Evolutionary conservation across 176 grass and related monocot genomes (phyloP).

Genomic region (Avena eriantha): DNA sequence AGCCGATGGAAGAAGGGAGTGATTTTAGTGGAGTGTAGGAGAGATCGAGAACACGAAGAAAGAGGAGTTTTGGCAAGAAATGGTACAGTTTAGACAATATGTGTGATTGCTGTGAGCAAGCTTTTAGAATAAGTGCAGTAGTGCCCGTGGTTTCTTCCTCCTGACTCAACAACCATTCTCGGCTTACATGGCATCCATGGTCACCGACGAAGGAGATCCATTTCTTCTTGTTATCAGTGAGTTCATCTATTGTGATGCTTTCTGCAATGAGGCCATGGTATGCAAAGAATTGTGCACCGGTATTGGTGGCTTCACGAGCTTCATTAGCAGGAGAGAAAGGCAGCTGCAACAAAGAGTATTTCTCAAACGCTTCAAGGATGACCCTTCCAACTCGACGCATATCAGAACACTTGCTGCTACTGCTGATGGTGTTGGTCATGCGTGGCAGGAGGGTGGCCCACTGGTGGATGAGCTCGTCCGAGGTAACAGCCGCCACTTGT

Average conservation of each 20-base stretch:
- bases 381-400: constrained; percentile 2
- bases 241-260: not conserved
- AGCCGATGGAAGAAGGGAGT: not conserved
- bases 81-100: not conserved
- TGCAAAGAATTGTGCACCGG: not conserved
- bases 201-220: not conserved
- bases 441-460: not conserved
- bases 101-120: not conserved
- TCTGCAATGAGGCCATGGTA: not conserved
- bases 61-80: not conserved
- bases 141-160: not conserved
- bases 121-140: not conserved
- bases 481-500: not conserved
- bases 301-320: not conserved
- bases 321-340: not conserved
- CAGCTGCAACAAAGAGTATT: constrained; percentile 2
- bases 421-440: no score
- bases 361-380: not conserved
- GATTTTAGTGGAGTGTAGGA: constrained; percentile 22
- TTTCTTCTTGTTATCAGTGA: not conserved
- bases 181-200: not conserved
- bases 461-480: not conserved
- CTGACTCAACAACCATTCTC: not conserved
- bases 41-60: constrained; percentile 31
- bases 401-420: not conserved